Conservation (phyloP, 306 rosid species). For the Alnus rubra region DNA sequence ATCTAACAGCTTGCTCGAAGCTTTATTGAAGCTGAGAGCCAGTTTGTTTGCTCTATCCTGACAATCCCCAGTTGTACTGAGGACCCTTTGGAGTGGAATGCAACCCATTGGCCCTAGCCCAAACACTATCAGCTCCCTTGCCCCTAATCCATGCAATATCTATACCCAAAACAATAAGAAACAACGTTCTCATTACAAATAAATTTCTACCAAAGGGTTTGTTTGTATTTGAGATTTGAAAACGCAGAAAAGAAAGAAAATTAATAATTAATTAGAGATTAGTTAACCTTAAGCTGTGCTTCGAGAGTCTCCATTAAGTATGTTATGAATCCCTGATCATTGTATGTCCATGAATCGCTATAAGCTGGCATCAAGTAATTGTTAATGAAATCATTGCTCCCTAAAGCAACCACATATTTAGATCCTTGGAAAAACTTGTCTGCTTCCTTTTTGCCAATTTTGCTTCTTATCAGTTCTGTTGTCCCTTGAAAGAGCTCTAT, state of each 20-base stretch:
- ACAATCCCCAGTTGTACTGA: slow-evolving; percentile 65
- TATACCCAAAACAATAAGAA: slow-evolving; percentile 8
- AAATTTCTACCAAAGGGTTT: no score
- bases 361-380: slow-evolving; percentile 94
- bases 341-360: slow-evolving; percentile 83
- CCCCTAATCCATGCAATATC: slow-evolving; percentile 80
- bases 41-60: slow-evolving; percentile 63
- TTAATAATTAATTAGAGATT: not conserved
- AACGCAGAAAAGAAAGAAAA: not conserved
- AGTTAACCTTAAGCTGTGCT: slow-evolving; percentile 61
- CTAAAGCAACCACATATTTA: slow-evolving; percentile 78
- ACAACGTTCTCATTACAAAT: no score
- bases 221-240: no score
- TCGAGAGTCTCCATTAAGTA: slow-evolving; percentile 70
- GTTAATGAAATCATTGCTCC: slow-evolving; percentile 96
- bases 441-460: slow-evolving; percentile 60
- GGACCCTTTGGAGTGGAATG: slow-evolving; percentile 90
- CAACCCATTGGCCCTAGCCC: slow-evolving; percentile 97
- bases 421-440: slow-evolving; percentile 59
- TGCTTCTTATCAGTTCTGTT: slow-evolving; percentile 49
- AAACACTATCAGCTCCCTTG: slow-evolving; percentile 77
- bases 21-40: slow-evolving; percentile 78
- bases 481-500: slow-evolving; percentile 79
- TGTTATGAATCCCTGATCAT: slow-evolving; percentile 63
- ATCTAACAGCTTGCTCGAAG: slow-evolving; percentile 44